Percentiles rank a stretch among this genome's conserved stretches.
Conservation (phyloP, 257 asterid genomes). For the Ophiorrhiza pumila region DNA sequence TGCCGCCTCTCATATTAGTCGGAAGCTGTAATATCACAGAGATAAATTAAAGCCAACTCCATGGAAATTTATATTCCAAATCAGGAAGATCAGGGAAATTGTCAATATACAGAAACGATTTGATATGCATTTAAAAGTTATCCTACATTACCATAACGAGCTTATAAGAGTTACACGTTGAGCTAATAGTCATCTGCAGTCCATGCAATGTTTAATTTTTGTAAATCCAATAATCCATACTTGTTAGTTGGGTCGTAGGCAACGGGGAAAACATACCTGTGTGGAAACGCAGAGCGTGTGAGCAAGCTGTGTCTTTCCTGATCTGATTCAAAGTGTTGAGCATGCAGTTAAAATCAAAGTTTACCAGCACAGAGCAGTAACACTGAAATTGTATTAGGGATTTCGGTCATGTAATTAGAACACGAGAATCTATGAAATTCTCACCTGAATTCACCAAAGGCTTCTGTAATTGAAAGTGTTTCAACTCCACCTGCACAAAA, state of each 20-base stretch:
- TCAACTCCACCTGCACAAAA: constrained; percentile 75
- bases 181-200: not conserved
- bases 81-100: not conserved
- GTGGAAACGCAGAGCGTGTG: constrained; percentile 97
- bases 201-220: not conserved
- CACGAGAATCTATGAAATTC: not conserved
- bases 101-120: not conserved
- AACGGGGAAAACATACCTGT: constrained; percentile 55
- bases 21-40: constrained; percentile 69
- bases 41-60: constrained; percentile 8
- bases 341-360: constrained; percentile 20
- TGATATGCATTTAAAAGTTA: not conserved
- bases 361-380: constrained; percentile 17
- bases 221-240: not conserved
- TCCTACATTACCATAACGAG: not conserved
- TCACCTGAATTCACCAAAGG: constrained; percentile 97
- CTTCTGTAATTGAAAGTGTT: constrained; percentile 87
- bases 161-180: not conserved
- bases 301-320: constrained; percentile 99
- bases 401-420: not conserved
- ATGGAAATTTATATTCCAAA: not conserved
- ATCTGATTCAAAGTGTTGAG: constrained; percentile 47
- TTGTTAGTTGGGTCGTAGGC: not conserved
- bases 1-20: constrained; percentile 86
- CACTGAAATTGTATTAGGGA: not conserved